Evolutionary conservation across 306 rosid genomes (phyloP).

Genomic region (Cyclanthera cordifolia): DNA sequence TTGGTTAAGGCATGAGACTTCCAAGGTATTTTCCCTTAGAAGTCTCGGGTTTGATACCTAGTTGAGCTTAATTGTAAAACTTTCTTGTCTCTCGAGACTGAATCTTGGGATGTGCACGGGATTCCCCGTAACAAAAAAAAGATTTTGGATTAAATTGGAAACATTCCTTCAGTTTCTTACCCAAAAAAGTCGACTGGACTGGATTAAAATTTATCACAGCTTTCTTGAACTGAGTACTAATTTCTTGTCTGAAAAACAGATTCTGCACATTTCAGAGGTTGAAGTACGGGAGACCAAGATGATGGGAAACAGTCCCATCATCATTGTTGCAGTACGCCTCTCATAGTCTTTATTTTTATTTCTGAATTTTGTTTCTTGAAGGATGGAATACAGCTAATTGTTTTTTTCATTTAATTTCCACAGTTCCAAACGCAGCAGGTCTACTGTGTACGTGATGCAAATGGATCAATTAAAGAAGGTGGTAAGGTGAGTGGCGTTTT

Average conservation of each 20-base stretch:
- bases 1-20: no score
- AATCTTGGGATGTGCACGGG: no score
- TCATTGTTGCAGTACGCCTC: constrained; percentile 47
- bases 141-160: no score
- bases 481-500: constrained; percentile 48
- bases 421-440: constrained; percentile 95
- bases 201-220: background rate
- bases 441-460: constrained; percentile 61
- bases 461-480: constrained; percentile 72
- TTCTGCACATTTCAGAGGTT: constrained; percentile 70
- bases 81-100: no score
- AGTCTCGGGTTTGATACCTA: no score
- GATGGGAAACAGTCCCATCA: constrained; percentile 63
- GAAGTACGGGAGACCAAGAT: constrained; percentile 76
- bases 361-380: background rate
- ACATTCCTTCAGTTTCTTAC: no score
- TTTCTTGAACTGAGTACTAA: background rate
- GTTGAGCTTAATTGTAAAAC: no score
- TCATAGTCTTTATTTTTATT: background rate
- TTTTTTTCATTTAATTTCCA: constrained; percentile 15
- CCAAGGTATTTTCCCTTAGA: no score
- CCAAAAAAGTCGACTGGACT: no score
- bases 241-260: constrained; percentile 33
- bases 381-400: constrained; percentile 12
- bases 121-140: no score